A percentile compares a stretch with the other conserved stretches of the same genome.
These are phyloP conservation scores for Exophiala sideris DNA, from an alignment of 2,329 filamentous ascomycete genomes.

Conservation along the genomic window DNA sequence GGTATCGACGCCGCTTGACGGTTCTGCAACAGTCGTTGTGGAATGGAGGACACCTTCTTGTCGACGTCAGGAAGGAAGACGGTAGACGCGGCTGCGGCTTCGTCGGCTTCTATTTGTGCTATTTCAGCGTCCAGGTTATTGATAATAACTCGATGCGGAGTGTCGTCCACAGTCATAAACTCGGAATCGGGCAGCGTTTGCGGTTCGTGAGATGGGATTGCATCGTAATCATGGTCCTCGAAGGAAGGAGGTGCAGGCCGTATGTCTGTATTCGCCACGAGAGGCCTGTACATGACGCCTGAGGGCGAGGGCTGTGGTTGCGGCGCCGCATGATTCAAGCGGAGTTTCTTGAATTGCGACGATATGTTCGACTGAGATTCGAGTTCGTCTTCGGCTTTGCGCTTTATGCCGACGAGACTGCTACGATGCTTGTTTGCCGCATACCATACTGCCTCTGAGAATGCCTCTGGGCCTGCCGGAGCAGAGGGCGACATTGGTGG, in stretches of 20 bases:
- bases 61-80: conserved; percentile 79
- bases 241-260: conserved; percentile 7
- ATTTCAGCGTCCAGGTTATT: conserved; percentile 87
- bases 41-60: conserved; percentile 69
- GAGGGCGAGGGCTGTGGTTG: conserved; percentile 4
- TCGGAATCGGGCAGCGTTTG: conserved; percentile 44
- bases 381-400: conserved; percentile 20
- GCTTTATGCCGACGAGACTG: conserved; percentile 16
- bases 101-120: conserved; percentile 60
- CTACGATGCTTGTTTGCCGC: conserved; percentile 15
- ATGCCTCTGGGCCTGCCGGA: not conserved
- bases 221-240: not conserved
- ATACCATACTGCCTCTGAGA: conserved; percentile 3
- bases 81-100: conserved; percentile 48
- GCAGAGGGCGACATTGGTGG: conserved; percentile 13
- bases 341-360: conserved; percentile 25
- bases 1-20: not conserved
- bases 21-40: conserved; percentile 58
- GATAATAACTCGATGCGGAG: conserved; percentile 84
- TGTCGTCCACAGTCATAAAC: conserved; percentile 80
- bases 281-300: conserved; percentile 7
- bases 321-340: conserved; percentile 13
- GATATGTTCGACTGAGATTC: conserved; percentile 25
- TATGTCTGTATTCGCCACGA: conserved; percentile 11
- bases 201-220: not conserved